phyloP scores from a whole-genome alignment of 306 rosid genomes.

The Glycine soja region DNA sequence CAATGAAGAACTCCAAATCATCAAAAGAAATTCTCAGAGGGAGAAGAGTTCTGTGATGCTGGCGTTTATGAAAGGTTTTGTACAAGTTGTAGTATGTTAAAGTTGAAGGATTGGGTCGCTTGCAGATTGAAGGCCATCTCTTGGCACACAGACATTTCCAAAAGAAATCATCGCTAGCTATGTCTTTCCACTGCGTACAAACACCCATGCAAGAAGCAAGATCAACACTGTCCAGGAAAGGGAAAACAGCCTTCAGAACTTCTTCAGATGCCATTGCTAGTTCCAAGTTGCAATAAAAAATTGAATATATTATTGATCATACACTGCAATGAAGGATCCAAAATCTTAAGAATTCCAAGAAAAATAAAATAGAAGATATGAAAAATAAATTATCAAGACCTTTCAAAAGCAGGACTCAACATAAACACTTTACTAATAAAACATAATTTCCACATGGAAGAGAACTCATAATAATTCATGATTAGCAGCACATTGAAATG shows the following conservation, averaged over 20 bases:
- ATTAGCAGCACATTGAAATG: conserved; percentile 22
- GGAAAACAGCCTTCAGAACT: conserved; percentile 83
- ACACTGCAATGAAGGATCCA: conserved; percentile 31
- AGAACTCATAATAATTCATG: neutral
- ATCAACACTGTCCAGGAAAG: conserved; percentile 84
- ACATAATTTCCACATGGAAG: neutral
- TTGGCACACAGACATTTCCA: conserved; percentile 91
- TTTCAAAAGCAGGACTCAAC: conserved; percentile 15
- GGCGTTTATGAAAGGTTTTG: conserved; percentile 70
- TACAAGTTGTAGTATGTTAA: conserved; percentile 69
- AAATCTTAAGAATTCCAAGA: conserved; percentile 23
- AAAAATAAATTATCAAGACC: conserved; percentile 24
- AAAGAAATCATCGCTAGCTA: conserved; percentile 85
- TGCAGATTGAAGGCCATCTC: conserved; percentile 97
- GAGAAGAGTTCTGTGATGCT: conserved; percentile 61
- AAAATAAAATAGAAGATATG: conserved; percentile 30
- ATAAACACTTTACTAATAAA: conserved; percentile 11
- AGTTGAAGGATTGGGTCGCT: conserved; percentile 67
- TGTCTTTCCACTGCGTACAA: conserved; percentile 83
- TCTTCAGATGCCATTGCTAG: conserved; percentile 72
- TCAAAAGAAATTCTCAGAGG: conserved; percentile 88
- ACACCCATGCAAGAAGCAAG: conserved; percentile 89
- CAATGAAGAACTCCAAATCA: conserved; percentile 88
- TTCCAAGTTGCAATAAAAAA: conserved; percentile 27
- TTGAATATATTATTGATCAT: conserved; percentile 14